phyloP scores from a whole-genome alignment of 2,329 filamentous ascomycete genomes.

The Diaporthe sp. region DNA sequence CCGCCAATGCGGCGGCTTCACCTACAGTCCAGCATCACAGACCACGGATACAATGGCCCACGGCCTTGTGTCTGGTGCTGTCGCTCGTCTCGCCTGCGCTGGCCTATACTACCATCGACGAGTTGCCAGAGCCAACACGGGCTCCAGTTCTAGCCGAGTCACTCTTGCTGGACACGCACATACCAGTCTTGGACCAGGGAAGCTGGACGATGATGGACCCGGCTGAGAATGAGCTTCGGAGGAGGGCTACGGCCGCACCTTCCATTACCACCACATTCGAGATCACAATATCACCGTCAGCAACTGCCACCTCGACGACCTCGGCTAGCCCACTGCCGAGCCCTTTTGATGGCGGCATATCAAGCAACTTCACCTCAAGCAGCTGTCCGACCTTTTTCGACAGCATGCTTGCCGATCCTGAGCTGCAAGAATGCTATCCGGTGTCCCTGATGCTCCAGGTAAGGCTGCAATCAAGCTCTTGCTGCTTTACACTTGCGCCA shows the following conservation, averaged over 20 bases:
- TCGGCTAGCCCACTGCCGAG: constrained; percentile 65
- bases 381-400: constrained; percentile 78
- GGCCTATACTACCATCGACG: constrained; percentile 42
- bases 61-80: constrained; percentile 43
- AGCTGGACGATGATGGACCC: constrained; percentile 55
- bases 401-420: constrained; percentile 73
- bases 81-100: constrained; percentile 47
- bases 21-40: constrained; percentile 35
- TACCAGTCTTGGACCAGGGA: constrained; percentile 51
- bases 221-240: constrained; percentile 49
- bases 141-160: constrained; percentile 49
- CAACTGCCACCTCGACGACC: constrained; percentile 45
- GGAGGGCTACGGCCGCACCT: constrained; percentile 36
- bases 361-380: constrained; percentile 71
- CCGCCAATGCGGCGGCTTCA: not conserved
- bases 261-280: constrained; percentile 36
- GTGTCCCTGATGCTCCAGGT: constrained; percentile 88
- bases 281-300: constrained; percentile 41
- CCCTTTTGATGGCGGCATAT: constrained; percentile 76
- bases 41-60: constrained; percentile 49
- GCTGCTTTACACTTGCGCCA: not conserved
- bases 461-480: constrained; percentile 48
- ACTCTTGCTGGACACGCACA: constrained; percentile 54
- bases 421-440: constrained; percentile 82
- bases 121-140: constrained; percentile 45